Conservation (phyloP, 225 moss, liverwort and hornwort species). For the Physcomitrellopsis africana region DNA sequence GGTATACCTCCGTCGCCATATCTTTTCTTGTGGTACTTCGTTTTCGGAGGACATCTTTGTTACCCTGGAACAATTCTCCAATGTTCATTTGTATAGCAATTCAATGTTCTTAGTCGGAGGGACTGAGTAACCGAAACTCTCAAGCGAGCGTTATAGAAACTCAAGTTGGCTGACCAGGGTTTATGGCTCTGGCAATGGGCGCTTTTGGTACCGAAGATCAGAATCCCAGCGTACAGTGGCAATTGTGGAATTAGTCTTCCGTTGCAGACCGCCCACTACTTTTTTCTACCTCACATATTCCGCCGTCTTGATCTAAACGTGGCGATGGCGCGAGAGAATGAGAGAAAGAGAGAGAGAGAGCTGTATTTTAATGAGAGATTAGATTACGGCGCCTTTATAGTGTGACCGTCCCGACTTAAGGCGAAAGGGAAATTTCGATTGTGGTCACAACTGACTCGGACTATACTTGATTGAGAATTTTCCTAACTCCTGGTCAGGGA, state of each 20-base stretch:
- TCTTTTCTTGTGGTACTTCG: background rate
- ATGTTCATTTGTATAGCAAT: background rate
- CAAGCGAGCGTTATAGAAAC: background rate
- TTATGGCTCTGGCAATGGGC: background rate
- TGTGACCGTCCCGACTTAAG: background rate
- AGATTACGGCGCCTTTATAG: background rate
- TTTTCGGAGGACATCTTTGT: too few relatives aligned
- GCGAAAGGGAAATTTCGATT: background rate
- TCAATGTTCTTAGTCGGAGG: background rate
- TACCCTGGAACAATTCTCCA: too few relatives aligned
- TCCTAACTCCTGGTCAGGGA: background rate
- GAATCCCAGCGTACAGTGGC: background rate
- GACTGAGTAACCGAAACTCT: background rate
- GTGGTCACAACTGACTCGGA: background rate
- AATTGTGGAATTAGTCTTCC: background rate
- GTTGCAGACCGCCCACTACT: background rate
- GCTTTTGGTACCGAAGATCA: background rate
- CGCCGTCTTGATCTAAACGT: background rate
- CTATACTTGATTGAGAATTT: background rate
- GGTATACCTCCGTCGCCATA: constrained; percentile 23
- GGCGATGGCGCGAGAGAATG: too few relatives aligned
- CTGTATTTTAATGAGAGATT: background rate
- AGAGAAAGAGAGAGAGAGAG: background rate
- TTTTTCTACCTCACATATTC: background rate
- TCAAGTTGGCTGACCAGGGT: constrained; percentile 8